phyloP scores from a whole-genome alignment of 805 yeast species.

The Jamesozyma hellenica region DNA sequence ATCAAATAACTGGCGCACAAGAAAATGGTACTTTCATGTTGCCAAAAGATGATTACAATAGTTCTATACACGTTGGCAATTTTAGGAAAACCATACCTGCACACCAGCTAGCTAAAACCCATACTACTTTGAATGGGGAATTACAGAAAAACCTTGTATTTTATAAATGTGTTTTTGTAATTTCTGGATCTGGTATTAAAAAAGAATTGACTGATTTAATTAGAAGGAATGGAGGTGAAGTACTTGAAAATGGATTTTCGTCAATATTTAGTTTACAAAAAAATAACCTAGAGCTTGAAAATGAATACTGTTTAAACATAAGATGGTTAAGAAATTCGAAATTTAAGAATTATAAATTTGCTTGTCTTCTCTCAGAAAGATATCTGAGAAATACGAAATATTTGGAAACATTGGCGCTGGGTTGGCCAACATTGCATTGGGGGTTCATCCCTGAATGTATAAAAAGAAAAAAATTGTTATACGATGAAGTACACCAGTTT shows the following conservation, averaged over 20 bases:
- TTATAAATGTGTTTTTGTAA: constrained; percentile 31
- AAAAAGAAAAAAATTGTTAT: constrained; percentile 7
- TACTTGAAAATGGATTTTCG: constrained; percentile 30
- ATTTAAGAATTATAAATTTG: constrained; percentile 37
- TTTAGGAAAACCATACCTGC: too few relatives aligned
- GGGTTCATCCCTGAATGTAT: constrained; percentile 45
- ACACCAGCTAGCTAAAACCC: too few relatives aligned
- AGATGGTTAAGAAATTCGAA: constrained; percentile 7
- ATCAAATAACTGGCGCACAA: too few relatives aligned
- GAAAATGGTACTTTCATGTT: too few relatives aligned
- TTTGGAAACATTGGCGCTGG: constrained; percentile 64
- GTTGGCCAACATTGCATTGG: constrained; percentile 75
- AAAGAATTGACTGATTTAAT: constrained; percentile 30
- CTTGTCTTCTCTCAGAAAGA: constrained; percentile 52
- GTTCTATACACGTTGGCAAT: too few relatives aligned
- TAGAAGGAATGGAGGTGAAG: constrained; percentile 35
- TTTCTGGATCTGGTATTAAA: constrained; percentile 31
- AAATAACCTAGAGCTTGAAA: neutral
- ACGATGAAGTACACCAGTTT: constrained; percentile 39
- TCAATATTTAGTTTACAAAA: neutral
- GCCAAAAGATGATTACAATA: too few relatives aligned
- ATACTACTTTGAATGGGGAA: too few relatives aligned
- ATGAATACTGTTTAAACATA: constrained; percentile 5
- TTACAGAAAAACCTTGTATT: constrained; percentile 10
- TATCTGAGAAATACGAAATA: constrained; percentile 64